Percentiles rank a stretch among this genome's conserved stretches.
Evolutionary conservation across 257 asterid genomes (phyloP).

Genomic region (Solanum paucissectum): DNA sequence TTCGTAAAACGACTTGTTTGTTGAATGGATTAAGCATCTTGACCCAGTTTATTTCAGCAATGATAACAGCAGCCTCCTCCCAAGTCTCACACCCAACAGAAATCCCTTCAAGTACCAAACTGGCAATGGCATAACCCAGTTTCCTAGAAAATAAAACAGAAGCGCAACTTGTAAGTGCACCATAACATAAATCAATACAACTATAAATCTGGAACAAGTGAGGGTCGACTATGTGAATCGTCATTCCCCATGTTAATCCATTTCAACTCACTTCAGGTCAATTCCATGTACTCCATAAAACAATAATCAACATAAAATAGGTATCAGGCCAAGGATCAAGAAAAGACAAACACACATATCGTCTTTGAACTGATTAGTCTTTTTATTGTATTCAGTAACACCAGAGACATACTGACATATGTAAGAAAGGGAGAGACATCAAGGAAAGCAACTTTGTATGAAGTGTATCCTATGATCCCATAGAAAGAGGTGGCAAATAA

Average conservation of each 20-base stretch:
- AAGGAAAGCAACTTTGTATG: background rate
- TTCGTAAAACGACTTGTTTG: conserved; percentile 39
- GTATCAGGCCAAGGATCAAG: background rate
- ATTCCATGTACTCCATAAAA: background rate
- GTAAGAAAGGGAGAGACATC: background rate
- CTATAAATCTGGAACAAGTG: background rate
- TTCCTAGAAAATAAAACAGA: conserved; percentile 32
- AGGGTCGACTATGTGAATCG: background rate
- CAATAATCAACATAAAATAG: background rate
- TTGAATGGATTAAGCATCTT: conserved; percentile 57
- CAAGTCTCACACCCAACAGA: conserved; percentile 51
- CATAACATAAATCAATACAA: background rate
- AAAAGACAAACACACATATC: background rate
- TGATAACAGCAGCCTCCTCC: conserved; percentile 54
- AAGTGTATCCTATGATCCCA: background rate
- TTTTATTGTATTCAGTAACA: background rate
- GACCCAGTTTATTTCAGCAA: conserved; percentile 41
- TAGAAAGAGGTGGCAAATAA: background rate
- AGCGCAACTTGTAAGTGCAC: background rate
- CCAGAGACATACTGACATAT: background rate
- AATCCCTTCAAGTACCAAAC: conserved; percentile 41
- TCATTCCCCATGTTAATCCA: background rate
- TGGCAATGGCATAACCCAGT: conserved; percentile 53
- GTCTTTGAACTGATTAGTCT: background rate
- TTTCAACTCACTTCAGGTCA: background rate